phyloP scores from a whole-genome alignment of 345 rosid genomes.

The Eutrema yunnanense region DNA sequence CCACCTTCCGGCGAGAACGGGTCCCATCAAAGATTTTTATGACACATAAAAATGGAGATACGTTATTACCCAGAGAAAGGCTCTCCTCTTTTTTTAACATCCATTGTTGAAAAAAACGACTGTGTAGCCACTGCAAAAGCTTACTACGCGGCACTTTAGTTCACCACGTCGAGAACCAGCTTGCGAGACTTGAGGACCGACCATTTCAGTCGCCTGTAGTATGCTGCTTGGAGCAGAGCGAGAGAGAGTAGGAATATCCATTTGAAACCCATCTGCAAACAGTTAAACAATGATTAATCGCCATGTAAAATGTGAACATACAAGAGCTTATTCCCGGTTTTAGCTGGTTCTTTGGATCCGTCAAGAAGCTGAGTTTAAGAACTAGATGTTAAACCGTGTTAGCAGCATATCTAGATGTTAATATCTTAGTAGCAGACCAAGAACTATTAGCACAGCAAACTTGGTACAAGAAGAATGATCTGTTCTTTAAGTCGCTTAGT shows the following conservation, averaged over 20 bases:
- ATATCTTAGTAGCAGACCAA: neutral
- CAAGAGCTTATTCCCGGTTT: neutral
- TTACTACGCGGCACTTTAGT: slow-evolving; percentile 35
- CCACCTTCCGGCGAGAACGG: slow-evolving; percentile 16
- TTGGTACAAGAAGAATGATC: neutral
- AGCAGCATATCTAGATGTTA: neutral
- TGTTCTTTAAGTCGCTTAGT: neutral
- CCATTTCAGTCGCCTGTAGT: slow-evolving; percentile 92
- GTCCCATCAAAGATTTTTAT: slow-evolving; percentile 21
- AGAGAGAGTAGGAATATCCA: slow-evolving; percentile 93
- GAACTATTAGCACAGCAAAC: neutral
- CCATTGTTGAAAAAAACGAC: slow-evolving; percentile 15
- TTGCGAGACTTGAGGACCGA: slow-evolving; percentile 84
- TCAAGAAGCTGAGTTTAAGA: neutral
- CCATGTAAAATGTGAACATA: neutral
- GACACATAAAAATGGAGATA: slow-evolving; percentile 30
- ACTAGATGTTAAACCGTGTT: neutral
- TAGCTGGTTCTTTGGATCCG: neutral
- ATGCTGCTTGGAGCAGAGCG: slow-evolving; percentile 91
- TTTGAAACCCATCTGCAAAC: slow-evolving; percentile 95
- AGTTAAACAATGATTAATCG: neutral
- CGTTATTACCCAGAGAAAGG: slow-evolving; percentile 30
- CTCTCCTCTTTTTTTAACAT: slow-evolving; percentile 13
- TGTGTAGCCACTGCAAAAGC: slow-evolving; percentile 3
- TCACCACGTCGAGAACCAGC: slow-evolving; percentile 84